These are phyloP conservation scores for Phytophthora kernoviae DNA, from an alignment of 352 stramenopile genomes.

Conservation along the genomic window DNA sequence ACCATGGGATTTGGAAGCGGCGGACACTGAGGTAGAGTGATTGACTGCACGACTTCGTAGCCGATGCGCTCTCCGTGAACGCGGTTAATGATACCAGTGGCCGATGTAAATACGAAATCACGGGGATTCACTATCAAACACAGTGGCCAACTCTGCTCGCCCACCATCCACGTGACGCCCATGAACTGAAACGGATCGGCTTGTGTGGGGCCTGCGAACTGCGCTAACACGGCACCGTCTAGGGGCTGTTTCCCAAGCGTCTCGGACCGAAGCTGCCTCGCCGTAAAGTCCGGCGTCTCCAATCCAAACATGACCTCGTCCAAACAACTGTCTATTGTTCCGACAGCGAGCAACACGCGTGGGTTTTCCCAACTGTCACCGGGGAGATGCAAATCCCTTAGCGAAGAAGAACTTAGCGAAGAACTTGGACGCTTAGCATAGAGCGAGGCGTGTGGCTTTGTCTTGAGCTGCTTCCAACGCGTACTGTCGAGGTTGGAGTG, in stretches of 20 bases:
- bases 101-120: slow-evolving; percentile 26
- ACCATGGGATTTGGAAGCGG: slow-evolving; percentile 7
- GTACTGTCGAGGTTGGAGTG: slow-evolving; percentile 7
- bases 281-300: not conserved
- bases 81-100: slow-evolving; percentile 21
- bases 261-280: slow-evolving; percentile 7
- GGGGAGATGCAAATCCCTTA: slow-evolving; percentile 1
- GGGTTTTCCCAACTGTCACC: slow-evolving; percentile 11
- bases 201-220: slow-evolving; percentile 20
- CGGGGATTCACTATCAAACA: slow-evolving; percentile 21
- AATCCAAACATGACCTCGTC: slow-evolving; percentile 1
- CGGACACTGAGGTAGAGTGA: slow-evolving; percentile 19
- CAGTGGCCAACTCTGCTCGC: slow-evolving; percentile 7
- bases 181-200: slow-evolving; percentile 34
- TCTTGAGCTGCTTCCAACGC: slow-evolving; percentile 19
- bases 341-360: not conserved
- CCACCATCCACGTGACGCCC: slow-evolving; percentile 22
- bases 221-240: slow-evolving; percentile 17
- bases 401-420: not conserved
- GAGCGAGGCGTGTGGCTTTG: slow-evolving; percentile 8
- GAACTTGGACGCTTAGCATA: slow-evolving; percentile 5
- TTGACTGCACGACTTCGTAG: slow-evolving; percentile 45
- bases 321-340: not conserved
- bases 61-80: slow-evolving; percentile 26
- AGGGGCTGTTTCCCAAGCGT: not conserved